Conservation (phyloP, 345 rosid species). For the Trapa incisa region DNA sequence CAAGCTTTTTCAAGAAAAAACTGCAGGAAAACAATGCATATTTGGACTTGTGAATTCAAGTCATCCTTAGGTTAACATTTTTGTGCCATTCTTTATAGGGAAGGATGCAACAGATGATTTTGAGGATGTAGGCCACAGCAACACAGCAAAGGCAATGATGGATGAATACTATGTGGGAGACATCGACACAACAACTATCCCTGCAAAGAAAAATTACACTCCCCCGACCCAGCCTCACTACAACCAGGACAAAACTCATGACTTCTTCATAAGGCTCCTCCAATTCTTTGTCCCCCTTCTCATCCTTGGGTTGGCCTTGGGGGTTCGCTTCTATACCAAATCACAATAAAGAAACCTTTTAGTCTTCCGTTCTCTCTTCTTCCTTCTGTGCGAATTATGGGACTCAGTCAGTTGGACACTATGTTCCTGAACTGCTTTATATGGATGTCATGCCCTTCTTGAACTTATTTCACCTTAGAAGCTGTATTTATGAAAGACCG, state of each 20-base stretch:
- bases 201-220: conserved; percentile 34
- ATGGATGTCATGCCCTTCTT: background rate
- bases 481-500: background rate
- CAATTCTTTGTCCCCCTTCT: conserved; percentile 88
- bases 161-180: conserved; percentile 75
- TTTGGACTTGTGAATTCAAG: background rate
- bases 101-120: conserved; percentile 97
- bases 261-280: conserved; percentile 62
- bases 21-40: background rate
- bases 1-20: background rate
- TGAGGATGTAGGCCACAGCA: conserved; percentile 89
- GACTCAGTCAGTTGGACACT: background rate
- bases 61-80: background rate
- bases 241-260: conserved; percentile 71
- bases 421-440: background rate
- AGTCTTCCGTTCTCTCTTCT: background rate
- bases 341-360: conserved; percentile 14
- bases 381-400: background rate
- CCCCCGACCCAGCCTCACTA: conserved; percentile 63
- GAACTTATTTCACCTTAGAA: background rate
- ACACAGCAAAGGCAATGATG: conserved; percentile 73
- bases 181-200: conserved; percentile 50
- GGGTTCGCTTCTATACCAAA: conserved; percentile 69
- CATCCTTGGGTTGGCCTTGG: conserved; percentile 79
- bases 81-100: conserved; percentile 25